phyloP scores from a whole-genome alignment of 169 alveolate species.

The Condylostoma magnum region DNA sequence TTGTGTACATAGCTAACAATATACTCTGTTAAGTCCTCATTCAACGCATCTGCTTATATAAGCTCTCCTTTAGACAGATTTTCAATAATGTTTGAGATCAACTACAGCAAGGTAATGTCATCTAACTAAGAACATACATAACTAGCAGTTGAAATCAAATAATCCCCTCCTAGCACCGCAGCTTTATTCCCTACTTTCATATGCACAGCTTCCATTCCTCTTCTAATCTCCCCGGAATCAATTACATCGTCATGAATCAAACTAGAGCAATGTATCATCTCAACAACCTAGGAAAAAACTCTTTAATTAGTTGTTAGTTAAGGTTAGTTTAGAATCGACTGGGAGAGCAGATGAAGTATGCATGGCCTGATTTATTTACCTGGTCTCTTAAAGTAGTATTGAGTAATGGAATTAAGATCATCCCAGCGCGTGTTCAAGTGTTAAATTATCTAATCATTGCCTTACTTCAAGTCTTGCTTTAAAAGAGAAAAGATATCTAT shows the following conservation, averaged over 20 bases:
- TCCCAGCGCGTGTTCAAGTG: background rate
- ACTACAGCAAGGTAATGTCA: slow-evolving; percentile 34
- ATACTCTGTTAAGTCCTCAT: background rate
- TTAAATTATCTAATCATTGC: background rate
- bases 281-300: slow-evolving; percentile 40
- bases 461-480: background rate
- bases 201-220: slow-evolving; percentile 67
- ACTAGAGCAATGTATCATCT: slow-evolving; percentile 76
- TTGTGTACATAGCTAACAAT: slow-evolving; percentile 19
- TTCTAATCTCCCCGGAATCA: slow-evolving; percentile 66
- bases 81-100: slow-evolving; percentile 42
- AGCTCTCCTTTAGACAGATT: slow-evolving; percentile 50
- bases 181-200: slow-evolving; percentile 61
- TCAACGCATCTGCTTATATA: slow-evolving; percentile 17
- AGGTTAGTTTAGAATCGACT: background rate
- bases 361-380: slow-evolving; percentile 35
- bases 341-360: slow-evolving; percentile 1
- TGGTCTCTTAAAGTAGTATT: slow-evolving; percentile 23
- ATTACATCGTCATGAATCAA: slow-evolving; percentile 82
- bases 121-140: slow-evolving; percentile 4
- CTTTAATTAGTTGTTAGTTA: background rate
- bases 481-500: slow-evolving; percentile 8
- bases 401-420: background rate
- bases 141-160: slow-evolving; percentile 55
- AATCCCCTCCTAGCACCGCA: slow-evolving; percentile 76